Evolutionary conservation across 2,329 filamentous ascomycete species (phyloP), one percentile per base, ranked within the genome.

Genomic region (Nannizzia gypsea): DNA sequence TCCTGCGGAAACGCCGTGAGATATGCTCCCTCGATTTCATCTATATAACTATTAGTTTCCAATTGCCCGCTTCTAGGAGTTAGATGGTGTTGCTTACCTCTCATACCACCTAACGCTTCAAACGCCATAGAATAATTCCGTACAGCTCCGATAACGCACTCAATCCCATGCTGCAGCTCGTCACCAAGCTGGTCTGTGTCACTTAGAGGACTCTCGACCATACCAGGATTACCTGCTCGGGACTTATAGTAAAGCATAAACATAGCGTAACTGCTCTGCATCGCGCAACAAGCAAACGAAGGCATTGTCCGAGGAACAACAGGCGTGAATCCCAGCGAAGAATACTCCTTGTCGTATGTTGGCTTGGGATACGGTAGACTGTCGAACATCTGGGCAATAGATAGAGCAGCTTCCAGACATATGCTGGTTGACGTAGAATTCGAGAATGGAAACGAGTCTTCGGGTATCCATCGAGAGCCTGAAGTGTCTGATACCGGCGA

Each of bases 211-310:
- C 65, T 67, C 5, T 62, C 63, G 3, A 63, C 59, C 8, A 60
- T 54, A 2, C 68, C 67, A 26, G 71, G 68, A 42, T 72, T 73
- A 54, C 69, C 67, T n/a, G 74, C 69, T 11, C 71, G 70, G 8
- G 71, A 70, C 60, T 75, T 76, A 63, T 74, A 75, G 59, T 71
- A 76, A 6, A 76, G 68, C 75, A 77, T 78, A 15, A 77, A 66
- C 68, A 77, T 70, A 3, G 74, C 74, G 61, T 78, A 78, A 61
- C 74, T 76, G 44, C 73, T 72, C 62, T 77, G 75, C 74, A 77
- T 76, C 6, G 76, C 68, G 61, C 76, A 78, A 65, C 74, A 77
- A 22, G 75, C 74, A 61, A 77, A 77, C 0, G 73, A 74, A 0
- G 76, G 76, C 74, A 77, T 77, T 1, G 75, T 77, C 4, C 75